phyloP scores from a whole-genome alignment of 2,329 filamentous ascomycete genomes.

The Fusarium equiseti region DNA sequence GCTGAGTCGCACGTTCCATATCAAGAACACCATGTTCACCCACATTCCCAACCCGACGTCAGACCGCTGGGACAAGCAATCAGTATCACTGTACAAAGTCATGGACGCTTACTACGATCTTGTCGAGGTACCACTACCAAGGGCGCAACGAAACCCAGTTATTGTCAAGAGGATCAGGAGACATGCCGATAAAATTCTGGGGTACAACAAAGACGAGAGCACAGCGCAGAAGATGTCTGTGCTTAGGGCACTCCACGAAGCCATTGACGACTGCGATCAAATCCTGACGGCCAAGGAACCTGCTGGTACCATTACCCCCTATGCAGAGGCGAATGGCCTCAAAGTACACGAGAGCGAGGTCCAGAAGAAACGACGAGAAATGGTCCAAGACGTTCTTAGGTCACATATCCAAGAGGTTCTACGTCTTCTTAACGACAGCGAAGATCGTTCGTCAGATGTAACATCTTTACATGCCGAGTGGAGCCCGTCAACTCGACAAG shows the following conservation, averaged over 20 bases:
- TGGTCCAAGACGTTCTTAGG: slow-evolving; percentile 61
- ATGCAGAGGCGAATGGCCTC: slow-evolving; percentile 8
- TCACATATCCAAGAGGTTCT: slow-evolving; percentile 64
- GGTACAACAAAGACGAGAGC: slow-evolving; percentile 39
- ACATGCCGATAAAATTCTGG: slow-evolving; percentile 46
- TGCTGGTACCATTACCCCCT: slow-evolving; percentile 19
- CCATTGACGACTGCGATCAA: slow-evolving; percentile 58
- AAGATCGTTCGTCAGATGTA: slow-evolving; percentile 48
- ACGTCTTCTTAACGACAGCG: slow-evolving; percentile 58
- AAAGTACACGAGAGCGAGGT: slow-evolving; percentile 29
- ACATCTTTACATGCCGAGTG: slow-evolving; percentile 41
- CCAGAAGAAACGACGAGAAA: slow-evolving; percentile 48
- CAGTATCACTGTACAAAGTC: slow-evolving; percentile 59
- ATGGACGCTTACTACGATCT: slow-evolving; percentile 55
- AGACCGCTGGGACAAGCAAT: slow-evolving; percentile 65
- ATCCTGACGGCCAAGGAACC: slow-evolving; percentile 55
- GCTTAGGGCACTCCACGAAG: slow-evolving; percentile 56
- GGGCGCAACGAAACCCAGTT: slow-evolving; percentile 32
- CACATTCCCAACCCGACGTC: slow-evolving; percentile 69
- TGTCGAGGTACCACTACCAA: slow-evolving; percentile 42
- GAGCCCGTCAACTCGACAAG: slow-evolving; percentile 17
- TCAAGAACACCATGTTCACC: slow-evolving; percentile 63
- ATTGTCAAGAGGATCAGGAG: slow-evolving; percentile 45
- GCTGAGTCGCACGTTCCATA: slow-evolving; percentile 64
- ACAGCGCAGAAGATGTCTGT: slow-evolving; percentile 50